Percentiles rank a stretch among this genome's conserved stretches.
These are phyloP conservation scores for Thermomyces lanuginosus DNA, from an alignment of 2,329 filamentous ascomycete genomes.

Conservation along the genomic window DNA sequence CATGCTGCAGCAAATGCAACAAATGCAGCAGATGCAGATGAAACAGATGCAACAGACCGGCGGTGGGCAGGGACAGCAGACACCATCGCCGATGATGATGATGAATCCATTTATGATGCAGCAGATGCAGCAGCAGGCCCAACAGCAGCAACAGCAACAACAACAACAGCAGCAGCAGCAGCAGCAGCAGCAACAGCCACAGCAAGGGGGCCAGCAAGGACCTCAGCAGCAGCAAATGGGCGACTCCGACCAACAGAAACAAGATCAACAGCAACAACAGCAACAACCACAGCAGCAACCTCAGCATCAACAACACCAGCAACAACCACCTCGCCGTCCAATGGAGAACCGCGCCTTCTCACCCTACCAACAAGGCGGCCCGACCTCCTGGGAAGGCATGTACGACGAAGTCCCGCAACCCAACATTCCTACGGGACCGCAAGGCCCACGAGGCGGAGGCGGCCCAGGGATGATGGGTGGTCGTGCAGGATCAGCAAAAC, in stretches of 20 bases:
- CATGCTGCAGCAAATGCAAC: constrained; percentile 61
- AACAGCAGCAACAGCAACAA: too few relatives aligned
- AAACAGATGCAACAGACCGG: constrained; percentile 48
- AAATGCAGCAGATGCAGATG: constrained; percentile 50
- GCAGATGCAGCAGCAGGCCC: constrained; percentile 50
- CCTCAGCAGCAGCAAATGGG: too few relatives aligned
- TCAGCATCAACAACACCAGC: constrained; percentile 64
- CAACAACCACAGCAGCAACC: constrained; percentile 58
- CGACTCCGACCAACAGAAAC: constrained; percentile 61
- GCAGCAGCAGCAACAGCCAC: constrained; percentile 41
- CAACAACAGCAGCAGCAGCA: constrained; percentile 53
- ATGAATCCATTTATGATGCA: constrained; percentile 62
- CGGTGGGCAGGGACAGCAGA: too few relatives aligned
- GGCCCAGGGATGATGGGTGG: too few relatives aligned
- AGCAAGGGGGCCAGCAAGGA: constrained; percentile 28
- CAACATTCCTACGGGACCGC: constrained; percentile 41
- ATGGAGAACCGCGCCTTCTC: constrained; percentile 27
- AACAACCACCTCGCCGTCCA: constrained; percentile 44
- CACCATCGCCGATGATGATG: too few relatives aligned
- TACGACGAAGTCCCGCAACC: constrained; percentile 90
- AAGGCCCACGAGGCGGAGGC: constrained; percentile 30
- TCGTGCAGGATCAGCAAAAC: too few relatives aligned
- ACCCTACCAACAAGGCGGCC: constrained; percentile 40
- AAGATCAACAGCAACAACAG: constrained; percentile 65
- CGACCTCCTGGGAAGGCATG: constrained; percentile 94